A percentile compares a stretch with the other conserved stretches of the same genome.
These are phyloP conservation scores for Pyronema domesticum DNA, from an alignment of 495 filamentous ascomycete genomes.

Conservation along the genomic window DNA sequence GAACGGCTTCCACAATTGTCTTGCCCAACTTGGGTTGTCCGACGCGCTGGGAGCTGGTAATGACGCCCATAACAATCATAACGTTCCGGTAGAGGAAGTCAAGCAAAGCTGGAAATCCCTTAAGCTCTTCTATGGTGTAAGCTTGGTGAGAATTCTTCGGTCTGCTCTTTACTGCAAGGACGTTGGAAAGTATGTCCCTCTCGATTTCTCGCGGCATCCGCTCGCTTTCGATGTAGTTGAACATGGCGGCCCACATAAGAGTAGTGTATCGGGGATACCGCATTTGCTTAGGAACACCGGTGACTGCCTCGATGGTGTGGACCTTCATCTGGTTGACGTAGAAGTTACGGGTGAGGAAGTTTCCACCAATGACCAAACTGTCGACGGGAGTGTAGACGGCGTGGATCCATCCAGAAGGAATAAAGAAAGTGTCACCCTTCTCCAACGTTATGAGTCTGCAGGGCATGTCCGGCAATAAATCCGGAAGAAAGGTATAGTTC, in stretches of 20 bases:
- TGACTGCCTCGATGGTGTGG: slow-evolving; percentile 53
- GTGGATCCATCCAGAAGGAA: slow-evolving; percentile 67
- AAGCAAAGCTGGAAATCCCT: slow-evolving; percentile 45
- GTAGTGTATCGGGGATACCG: slow-evolving; percentile 59
- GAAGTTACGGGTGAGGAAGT: slow-evolving; percentile 53
- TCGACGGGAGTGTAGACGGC: slow-evolving; percentile 65
- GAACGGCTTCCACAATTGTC: slow-evolving; percentile 33
- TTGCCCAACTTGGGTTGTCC: slow-evolving; percentile 29
- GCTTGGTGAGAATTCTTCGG: slow-evolving; percentile 29
- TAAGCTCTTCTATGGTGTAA: slow-evolving; percentile 51
- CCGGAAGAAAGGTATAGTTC: slow-evolving; percentile 35
- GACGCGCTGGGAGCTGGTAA: slow-evolving; percentile 40
- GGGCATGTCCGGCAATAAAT: slow-evolving; percentile 41
- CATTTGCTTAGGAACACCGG: slow-evolving; percentile 51
- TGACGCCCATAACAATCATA: slow-evolving; percentile 44
- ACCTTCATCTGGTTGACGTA: slow-evolving; percentile 57
- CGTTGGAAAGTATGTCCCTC: slow-evolving; percentile 35
- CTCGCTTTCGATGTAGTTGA: slow-evolving; percentile 49
- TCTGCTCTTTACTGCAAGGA: slow-evolving; percentile 41
- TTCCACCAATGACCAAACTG: slow-evolving; percentile 59
- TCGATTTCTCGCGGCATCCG: slow-evolving; percentile 43
- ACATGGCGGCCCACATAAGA: slow-evolving; percentile 53
- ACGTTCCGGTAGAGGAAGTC: slow-evolving; percentile 52
- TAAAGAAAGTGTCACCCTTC: slow-evolving; percentile 61
- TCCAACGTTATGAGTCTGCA: slow-evolving; percentile 56